A percentile compares a stretch with the other conserved stretches of the same genome.
Evolutionary conservation across 2,329 filamentous ascomycete species (phyloP).

Genomic region (Fusarium phyllophilum): DNA sequence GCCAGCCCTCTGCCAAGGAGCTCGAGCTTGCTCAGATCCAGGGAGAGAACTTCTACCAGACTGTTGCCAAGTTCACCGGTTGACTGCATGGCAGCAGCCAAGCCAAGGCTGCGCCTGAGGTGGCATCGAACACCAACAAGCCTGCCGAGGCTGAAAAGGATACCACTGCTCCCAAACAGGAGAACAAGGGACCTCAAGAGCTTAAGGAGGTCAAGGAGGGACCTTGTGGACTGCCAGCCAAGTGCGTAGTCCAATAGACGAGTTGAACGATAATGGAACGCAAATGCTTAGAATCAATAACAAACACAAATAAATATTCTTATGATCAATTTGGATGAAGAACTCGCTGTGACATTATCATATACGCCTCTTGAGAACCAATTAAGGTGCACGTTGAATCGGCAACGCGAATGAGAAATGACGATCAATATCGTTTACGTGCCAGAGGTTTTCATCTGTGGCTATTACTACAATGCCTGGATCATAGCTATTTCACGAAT

Average conservation of each 20-base stretch:
- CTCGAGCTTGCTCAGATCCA: slow-evolving; percentile 82
- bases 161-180: slow-evolving; percentile 32
- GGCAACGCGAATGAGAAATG: not conserved
- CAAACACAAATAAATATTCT: slow-evolving; percentile 18
- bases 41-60: slow-evolving; percentile 85
- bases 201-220: slow-evolving; percentile 67
- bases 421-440: too few species aligned
- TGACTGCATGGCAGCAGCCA: slow-evolving; percentile 79
- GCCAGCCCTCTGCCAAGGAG: slow-evolving; percentile 81
- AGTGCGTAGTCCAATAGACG: slow-evolving; percentile 73
- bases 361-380: not conserved
- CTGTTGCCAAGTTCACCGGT: slow-evolving; percentile 74
- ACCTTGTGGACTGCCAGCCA: slow-evolving; percentile 80
- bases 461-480: not conserved
- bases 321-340: not conserved
- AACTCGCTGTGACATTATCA: not conserved
- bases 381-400: not conserved
- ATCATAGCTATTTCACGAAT: not conserved
- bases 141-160: slow-evolving; percentile 28
- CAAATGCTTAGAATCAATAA: slow-evolving; percentile 26
- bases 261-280: slow-evolving; percentile 27
- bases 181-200: slow-evolving; percentile 42
- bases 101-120: slow-evolving; percentile 42
- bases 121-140: slow-evolving; percentile 42
- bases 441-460: not conserved